Conservation (phyloP, 495 filamentous ascomycete species). For the Choiromyces venosus region DNA sequence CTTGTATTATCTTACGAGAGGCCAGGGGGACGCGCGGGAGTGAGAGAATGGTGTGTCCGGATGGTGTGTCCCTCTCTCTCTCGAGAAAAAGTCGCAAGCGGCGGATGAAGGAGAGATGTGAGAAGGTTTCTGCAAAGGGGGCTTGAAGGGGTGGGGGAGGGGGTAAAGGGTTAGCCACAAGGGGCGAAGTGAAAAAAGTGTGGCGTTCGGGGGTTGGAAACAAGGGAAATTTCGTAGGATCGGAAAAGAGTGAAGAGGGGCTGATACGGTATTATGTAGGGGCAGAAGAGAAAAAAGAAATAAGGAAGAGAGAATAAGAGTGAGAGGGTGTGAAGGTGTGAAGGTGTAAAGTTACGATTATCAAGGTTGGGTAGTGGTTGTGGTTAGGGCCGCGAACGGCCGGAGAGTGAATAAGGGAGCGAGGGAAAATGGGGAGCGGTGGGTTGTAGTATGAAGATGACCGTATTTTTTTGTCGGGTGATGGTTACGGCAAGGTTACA, state of each 20-base stretch:
- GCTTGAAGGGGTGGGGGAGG: not conserved
- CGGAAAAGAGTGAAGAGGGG: not conserved
- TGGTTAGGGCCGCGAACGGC: not conserved
- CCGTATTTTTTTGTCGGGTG: not conserved
- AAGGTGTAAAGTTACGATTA: not conserved
- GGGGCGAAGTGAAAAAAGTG: not conserved
- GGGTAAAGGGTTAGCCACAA: not conserved
- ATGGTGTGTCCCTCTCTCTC: not conserved
- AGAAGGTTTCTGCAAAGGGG: not conserved
- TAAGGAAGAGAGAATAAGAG: slow-evolving; percentile 3
- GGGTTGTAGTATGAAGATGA: not conserved
- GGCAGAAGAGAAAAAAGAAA: not conserved
- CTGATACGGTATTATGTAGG: not conserved
- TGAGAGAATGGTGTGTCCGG: not conserved
- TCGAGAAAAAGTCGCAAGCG: not conserved
- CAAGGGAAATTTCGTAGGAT: not conserved
- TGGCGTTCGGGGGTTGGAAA: not conserved
- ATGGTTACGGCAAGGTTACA: too few species aligned
- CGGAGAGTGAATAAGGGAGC: slow-evolving; percentile 1
- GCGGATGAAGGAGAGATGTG: not conserved
- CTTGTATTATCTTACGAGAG: not conserved
- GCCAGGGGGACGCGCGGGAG: not conserved
- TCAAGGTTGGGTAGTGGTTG: not conserved
- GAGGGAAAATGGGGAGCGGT: not conserved
- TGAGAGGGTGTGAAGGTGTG: slow-evolving; percentile 1